Evolutionary conservation across 1,284 basidiomycete genomes (phyloP), one percentile per base, ranked within the genome.

Genomic region (Heterobasidion annosum): DNA sequence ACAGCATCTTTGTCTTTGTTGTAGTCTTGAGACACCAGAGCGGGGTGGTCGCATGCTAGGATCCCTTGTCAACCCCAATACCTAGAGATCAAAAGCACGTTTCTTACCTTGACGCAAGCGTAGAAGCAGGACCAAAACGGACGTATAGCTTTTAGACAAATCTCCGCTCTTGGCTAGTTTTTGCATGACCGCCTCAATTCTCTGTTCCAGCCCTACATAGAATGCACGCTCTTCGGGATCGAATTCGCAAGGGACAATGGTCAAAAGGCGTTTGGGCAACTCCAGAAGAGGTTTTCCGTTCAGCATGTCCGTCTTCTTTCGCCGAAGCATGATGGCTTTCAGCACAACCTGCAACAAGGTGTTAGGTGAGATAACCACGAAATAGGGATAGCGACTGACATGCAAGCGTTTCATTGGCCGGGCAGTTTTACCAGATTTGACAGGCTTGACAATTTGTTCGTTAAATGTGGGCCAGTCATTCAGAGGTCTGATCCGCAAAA

Each of bases 241-340:
- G 60, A 92, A 92, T 2, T 70, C 67, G 68, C 91, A 93, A 1
- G 82, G 75, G 0, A 97, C 74, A 37, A 94, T 71, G 12, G 89
- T 72, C 33, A 99, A 76, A 1, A 69, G 78, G 6, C 93, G 82
- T 32, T 76, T 77, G 0, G 96, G 97, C 1, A 99, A 78, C 34
- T 87, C 78, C 45, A 99, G 76, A n/a, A 99, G 76, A 0, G 83
- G 81, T 61, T 93, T 90, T 13, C 96, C 96, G 61, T 96, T 91
- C 57, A 93, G 68, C 0, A 76, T 71, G 43, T 92, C 85, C 44
- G 87, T 83, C 70, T 99, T 99, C 3, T 82, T 88, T 1, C 96
- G 83, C 6, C 96, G 81, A 16, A 98, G 81, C 93, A 99, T 97
- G 62, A 96, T 77, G 2, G 88, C 81, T 61, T 88, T 85, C 5